A percentile compares a stretch with the other conserved stretches of the same genome.
phyloP scores from a whole-genome alignment of 1,139 yeast genomes.

The Yamadazyma spencermartinsiae region DNA sequence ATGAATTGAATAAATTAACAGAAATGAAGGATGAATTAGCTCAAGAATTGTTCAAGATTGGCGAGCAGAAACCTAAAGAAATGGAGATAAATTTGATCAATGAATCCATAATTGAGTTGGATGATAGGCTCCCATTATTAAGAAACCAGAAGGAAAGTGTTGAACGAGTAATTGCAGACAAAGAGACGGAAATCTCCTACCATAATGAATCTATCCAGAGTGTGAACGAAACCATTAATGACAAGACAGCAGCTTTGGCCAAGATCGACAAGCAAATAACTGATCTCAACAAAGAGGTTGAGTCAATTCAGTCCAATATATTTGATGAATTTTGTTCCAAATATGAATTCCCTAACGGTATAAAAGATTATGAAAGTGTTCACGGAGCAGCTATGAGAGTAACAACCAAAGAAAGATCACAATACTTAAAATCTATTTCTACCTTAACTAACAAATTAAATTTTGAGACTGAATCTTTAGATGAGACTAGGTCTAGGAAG shows the following conservation, averaged over 20 bases:
- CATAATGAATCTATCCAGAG: conserved; percentile 31
- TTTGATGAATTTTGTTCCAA: conserved; percentile 56
- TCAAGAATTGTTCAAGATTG: conserved; percentile 52
- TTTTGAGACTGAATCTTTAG: conserved; percentile 61
- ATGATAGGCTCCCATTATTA: conserved; percentile 53
- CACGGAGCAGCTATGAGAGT: conserved; percentile 64
- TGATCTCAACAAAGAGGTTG: conserved; percentile 28
- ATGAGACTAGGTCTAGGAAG: conserved; percentile 50
- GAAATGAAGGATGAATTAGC: conserved; percentile 62
- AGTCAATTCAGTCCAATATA: conserved; percentile 41
- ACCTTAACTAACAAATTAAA: conserved; percentile 59
- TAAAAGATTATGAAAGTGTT: conserved; percentile 65
- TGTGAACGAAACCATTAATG: conserved; percentile 20
- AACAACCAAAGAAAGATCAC: conserved; percentile 64
- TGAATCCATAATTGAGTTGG: conserved; percentile 57
- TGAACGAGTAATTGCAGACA: conserved; percentile 55
- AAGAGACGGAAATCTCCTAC: conserved; percentile 55
- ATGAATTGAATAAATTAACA: conserved; percentile 59
- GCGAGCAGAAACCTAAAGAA: conserved; percentile 52
- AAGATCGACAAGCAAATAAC: conserved; percentile 33
- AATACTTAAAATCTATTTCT: conserved; percentile 60
- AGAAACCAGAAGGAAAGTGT: conserved; percentile 51
- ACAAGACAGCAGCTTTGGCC: conserved; percentile 22
- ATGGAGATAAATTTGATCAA: conserved; percentile 55
- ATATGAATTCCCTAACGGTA: conserved; percentile 51